Base-by-base conservation (phyloP, 2,329 filamentous ascomycete genomes). In the Microdochium bolleyi region DNA sequence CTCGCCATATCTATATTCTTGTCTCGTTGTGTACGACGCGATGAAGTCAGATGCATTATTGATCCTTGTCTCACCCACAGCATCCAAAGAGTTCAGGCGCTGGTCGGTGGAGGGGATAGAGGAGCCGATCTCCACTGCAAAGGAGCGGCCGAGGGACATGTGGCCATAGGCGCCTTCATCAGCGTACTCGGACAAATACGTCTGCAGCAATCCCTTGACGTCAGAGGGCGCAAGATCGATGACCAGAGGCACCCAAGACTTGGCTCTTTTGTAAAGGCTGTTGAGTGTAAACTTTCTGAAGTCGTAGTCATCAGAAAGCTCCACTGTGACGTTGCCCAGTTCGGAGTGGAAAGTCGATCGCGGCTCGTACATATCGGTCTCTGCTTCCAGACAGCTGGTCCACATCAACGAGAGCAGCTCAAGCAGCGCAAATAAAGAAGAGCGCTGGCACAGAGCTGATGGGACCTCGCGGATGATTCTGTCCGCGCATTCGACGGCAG, bases 11-110 rank as follows among this genome's bases (percentile, higher is more conserved):
- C 92, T 85, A 68, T 99, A 99, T 64, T 96, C 92, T 66, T 99
- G 95, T 37, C 94, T 87, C 24, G 91, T 95, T 3, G 92, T 97
- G 67, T 99, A 99, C 64, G 99, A 92, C 1, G 94, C 91, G 64
- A 99, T 84, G 62, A 99, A 96, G 66, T 97, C 92, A 2, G 94
- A 97, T 0, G 89, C 91, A 11, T 92, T 91, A 66, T 97, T 96
- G 66, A 96, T 86, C 56, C 83, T 83, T 52, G 83, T 82, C 49
- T 86, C 83, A 19, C 87, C 84, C 57, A 88, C 80, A 34, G 79
- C 80, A 59, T 95, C 89, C 49, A 99, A 84, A 7, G 89, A 92
- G 60, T 82, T 85, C 44, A 99, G 77, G 57, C 90, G 83, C 63
- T 95, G 90, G 65, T 99, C 92, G 10, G 87, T 92, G 4, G 80